These are phyloP conservation scores for Alectoria sarmentosa DNA, from an alignment of 495 filamentous ascomycete species.

Conservation along the genomic window DNA sequence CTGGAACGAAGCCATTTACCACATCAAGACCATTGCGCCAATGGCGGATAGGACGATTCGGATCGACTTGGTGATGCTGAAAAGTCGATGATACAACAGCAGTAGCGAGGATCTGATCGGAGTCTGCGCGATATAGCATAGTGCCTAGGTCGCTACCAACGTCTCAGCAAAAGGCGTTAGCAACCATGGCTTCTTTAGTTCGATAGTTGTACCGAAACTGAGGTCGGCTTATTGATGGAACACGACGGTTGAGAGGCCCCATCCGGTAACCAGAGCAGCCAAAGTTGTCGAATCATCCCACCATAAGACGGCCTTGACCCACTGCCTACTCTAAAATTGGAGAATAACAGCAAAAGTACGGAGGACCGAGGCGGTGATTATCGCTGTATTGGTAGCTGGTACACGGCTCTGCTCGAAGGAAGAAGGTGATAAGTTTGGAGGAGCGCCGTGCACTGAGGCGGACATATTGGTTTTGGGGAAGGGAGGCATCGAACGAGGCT, in stretches of 20 bases:
- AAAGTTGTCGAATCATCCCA: constrained; percentile 38
- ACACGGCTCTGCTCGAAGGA: constrained; percentile 9
- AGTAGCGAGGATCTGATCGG: constrained; percentile 40
- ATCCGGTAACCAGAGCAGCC: constrained; percentile 24
- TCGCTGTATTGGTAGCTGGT: constrained; percentile 4
- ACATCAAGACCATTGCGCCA: constrained; percentile 33
- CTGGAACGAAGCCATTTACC: constrained; percentile 35
- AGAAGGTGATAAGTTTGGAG: not conserved
- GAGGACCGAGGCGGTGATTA: constrained; percentile 25
- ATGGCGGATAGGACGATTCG: constrained; percentile 30
- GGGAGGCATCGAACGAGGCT: not conserved
- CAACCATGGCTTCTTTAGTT: constrained; percentile 36
- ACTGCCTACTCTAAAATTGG: constrained; percentile 28
- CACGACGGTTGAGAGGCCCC: constrained; percentile 16
- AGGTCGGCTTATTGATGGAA: constrained; percentile 10
- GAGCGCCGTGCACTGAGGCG: not conserved
- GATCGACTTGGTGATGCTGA: constrained; percentile 34
- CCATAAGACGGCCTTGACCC: constrained; percentile 31
- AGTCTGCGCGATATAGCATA: constrained; percentile 38
- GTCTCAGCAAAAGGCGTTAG: constrained; percentile 27
- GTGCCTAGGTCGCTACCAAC: constrained; percentile 41
- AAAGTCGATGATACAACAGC: constrained; percentile 42
- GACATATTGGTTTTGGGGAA: not conserved
- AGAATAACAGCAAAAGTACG: constrained; percentile 32
- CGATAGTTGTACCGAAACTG: constrained; percentile 25